Evolutionary conservation across 352 stramenopile genomes (phyloP).

Genomic region (Phytophthora chlamydospora): DNA sequence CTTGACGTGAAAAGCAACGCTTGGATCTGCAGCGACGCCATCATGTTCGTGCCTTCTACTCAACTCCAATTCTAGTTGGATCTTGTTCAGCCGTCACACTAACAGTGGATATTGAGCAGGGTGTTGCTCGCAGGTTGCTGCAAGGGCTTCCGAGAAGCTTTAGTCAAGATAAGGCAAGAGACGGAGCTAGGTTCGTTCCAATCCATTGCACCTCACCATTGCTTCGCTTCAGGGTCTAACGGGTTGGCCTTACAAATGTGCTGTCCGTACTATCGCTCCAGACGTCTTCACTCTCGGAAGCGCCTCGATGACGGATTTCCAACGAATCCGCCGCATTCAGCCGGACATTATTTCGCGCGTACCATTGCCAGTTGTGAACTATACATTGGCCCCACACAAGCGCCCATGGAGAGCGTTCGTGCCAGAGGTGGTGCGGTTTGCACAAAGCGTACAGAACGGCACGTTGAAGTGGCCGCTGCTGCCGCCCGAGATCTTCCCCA

Average conservation of each 20-base stretch:
- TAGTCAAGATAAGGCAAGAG: slow-evolving; percentile 52
- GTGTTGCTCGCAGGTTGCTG: slow-evolving; percentile 70
- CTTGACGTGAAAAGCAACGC: slow-evolving; percentile 58
- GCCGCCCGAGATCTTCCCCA: slow-evolving; percentile 53
- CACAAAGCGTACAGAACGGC: slow-evolving; percentile 56
- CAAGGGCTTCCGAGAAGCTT: slow-evolving; percentile 49
- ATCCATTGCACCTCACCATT: neutral
- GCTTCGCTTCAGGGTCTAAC: neutral
- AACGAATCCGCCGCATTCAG: slow-evolving; percentile 53
- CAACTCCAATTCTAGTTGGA: neutral
- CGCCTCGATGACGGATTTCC: slow-evolving; percentile 74
- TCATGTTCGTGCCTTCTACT: slow-evolving; percentile 51
- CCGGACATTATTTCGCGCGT: slow-evolving; percentile 55
- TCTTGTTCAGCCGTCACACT: neutral
- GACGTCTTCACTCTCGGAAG: slow-evolving; percentile 79
- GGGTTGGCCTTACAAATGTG: neutral
- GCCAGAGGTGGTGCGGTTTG: slow-evolving; percentile 56
- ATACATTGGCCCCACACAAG: slow-evolving; percentile 58
- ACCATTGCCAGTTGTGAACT: slow-evolving; percentile 67
- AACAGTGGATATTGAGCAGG: slow-evolving; percentile 30
- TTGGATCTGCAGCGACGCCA: slow-evolving; percentile 82
- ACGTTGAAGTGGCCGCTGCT: slow-evolving; percentile 64
- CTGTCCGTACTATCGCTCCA: slow-evolving; percentile 21
- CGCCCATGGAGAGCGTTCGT: slow-evolving; percentile 52
- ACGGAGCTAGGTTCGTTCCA: slow-evolving; percentile 53